Evolutionary conservation across 2,329 filamentous ascomycete genomes (phyloP), one percentile per base, ranked within the genome.

Genomic region (Dactylellina drechsleri): DNA sequence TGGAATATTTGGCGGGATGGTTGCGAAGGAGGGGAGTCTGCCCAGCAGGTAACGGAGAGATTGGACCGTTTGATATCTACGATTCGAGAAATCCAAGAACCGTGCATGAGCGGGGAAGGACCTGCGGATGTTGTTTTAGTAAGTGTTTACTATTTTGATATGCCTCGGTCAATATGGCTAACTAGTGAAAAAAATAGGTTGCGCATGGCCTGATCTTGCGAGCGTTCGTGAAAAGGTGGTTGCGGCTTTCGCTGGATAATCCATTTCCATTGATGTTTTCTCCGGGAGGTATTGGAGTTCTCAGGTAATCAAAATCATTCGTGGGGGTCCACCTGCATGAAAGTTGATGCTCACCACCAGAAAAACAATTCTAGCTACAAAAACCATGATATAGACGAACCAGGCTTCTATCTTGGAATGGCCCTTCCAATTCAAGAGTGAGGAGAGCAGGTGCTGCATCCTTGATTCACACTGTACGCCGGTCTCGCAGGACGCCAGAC

Each of bases 1-100:
- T 86, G 85, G 83, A 83, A 86, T 78, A 86, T 87, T 52, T 86
- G 85, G 84, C 77, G 80, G 26, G 84, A 86, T 80, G 85, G 85
- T 0, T 86, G 85, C 79, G 84, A 85, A 71, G 83, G 81, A 20
- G 84, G 84, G 7, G 85, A 85, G 80, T 82, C 82, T 2, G 84
- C 85, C 0, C 80, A 81, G 16, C 83, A 87, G 76, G 82, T 87
- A 13, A 83, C 83, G 0, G 78, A 77, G 52, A 81, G 86, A 10
- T 79, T 87, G 10, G 86, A 88, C 77, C 78, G 77, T 3, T 77
- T 88, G 36, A 87, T 88, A 49, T 77, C 66, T 1, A 83, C 86
- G 68, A 83, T 88, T 56, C 80, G 83, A 47, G 79, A 82, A 59
- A 84, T 87, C 68, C 85, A 85, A 15, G 82, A 82, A 49, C 83